Base-by-base conservation (phyloP, 257 asterid genomes). In the Marsdenia floribunda region DNA sequence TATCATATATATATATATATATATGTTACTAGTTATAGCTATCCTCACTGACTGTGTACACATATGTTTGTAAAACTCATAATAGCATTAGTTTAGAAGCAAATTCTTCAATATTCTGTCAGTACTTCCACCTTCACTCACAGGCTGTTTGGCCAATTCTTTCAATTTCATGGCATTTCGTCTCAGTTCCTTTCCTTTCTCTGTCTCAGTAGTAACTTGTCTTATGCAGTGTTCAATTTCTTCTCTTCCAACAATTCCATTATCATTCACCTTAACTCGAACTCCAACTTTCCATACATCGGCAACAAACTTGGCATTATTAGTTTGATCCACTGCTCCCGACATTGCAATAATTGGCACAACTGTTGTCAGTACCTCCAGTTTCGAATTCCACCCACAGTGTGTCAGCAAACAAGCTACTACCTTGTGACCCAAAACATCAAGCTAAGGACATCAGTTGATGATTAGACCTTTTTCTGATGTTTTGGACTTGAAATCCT, bases 341-440 rank as follows among this genome's bases (percentile, higher is more conserved):
- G 82, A 78, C 78, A 71, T 59, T 6, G 77, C 74, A 53, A 81
- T 68, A 76, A 79, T 79, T 8, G 82, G 73, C 26, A 81, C 78
- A 1, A 82, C 85, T 1, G 67, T 59, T 11, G 80, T 55, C 49
- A 81, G 52, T n/a, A 73, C 80, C 63, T 81, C 85, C 0, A 81
- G 68, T 2, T 80, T 81, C 6, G 82, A 81, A 70, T 81, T 81
- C 85, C 85, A 81, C 26, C 85, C 86, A 80, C 84, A 77, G 24
- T 80, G 86, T 37, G 84, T 83, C 77, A 77, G 29, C 35, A 83
- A 83, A 59, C 82, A 83, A 3, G 72, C 78, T 12, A 80, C 73
- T 0, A 83, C 69, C 10, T 14, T 55, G 38, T 82, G 84, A 29
- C 75, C 75, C 50, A 82, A 76, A 7, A 79, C 81, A 15, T 82